Base-by-base conservation (phyloP, 1,139 yeast genomes). In the Yamadazyma kanchanaburiensis region DNA sequence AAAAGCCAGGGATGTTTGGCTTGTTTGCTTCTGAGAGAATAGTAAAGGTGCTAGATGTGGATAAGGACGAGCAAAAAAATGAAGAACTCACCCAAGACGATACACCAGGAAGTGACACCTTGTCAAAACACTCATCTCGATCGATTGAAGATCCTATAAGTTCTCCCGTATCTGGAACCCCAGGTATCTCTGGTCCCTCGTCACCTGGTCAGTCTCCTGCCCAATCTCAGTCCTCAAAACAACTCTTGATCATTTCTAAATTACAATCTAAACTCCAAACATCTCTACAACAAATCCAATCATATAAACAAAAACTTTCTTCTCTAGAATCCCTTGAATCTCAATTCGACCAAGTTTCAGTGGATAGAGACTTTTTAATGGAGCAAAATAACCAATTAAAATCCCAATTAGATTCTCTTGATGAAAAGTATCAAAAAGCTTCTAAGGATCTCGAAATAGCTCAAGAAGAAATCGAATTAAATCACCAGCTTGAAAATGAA, bases 351-450 rank as follows among this genome's bases (percentile, higher is more conserved):
- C 56, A 70, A 47, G 49, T 72, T 1, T 53, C 70, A 1, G 60
- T 78, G 2, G 88, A 80, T 32, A 64, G 68, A 34, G 82, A 73
- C 37, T 68, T 68, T 45, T 60, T 77, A 3, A 63, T 61, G 17
- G 70, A 62, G 22, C 55, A 62, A 9, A 69, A 64, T 29, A 62
- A 55, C 9, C 42, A 52, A 4, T 49, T 81, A 16, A 46, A 49
- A 6, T 37, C 38, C 0, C 48, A 56, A 24, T 36, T 64, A 11
- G 47, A 49, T 2, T 48, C 46, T 3, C 43, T 77, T 14, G 56
- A 58, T 19, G 36, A 28, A 6, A 60, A 64, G 26, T 62, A 70
- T 34, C 61, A 60, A 11, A 58, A 55, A 6, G 47, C 75, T 26
- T 49, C 51, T 20, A 43, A 57, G 1, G 79, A 77, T 30, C 54